Base-by-base conservation (phyloP, 2,329 filamentous ascomycete species). In the Ceratocystis alfenasii region DNA sequence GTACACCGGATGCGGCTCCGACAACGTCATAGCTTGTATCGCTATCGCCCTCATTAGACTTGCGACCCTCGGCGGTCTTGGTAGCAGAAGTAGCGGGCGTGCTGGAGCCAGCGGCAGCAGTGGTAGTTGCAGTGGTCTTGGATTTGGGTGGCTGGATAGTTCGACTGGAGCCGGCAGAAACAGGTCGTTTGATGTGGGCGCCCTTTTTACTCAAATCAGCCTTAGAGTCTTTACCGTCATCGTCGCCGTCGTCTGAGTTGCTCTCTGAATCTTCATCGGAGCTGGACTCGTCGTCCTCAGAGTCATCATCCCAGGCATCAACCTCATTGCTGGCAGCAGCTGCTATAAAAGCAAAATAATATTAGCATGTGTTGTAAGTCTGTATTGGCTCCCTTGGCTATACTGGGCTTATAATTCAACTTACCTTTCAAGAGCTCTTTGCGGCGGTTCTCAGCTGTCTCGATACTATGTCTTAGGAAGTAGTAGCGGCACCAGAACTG, bases 1-100 rank as follows among this genome's bases (percentile, higher is more conserved):
- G 85, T 57, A 84, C 83, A 62, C 88, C 89, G 63, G 88, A 92
- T 59, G 85, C 80, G 5, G 87, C 86, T 6, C 88, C 88, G 59
- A 99, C 90, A 44, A 99, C 82, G 74, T 99, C 94, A 74, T 99
- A 99, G 77, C 91, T 96, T 20, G 90, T 90, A 71, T 99, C 94
- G 74, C 93, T 96, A 72, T 94, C 94, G 6, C 91, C 86, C 72
- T 96, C 91, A 72, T 95, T 88, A 30, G 91, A 95, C 72, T 82
- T 84, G 61, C 89, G 86, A 20, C 85, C 78, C 70, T 88, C 84
- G 36, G 77, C 76, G 30, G 45, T 65, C 28, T 86, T 81, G 75
- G 90, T 90, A 1, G 45, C 20, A 41, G 73, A 73, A 57, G 72
- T 72, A 68, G 77, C 69, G 69, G 72, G 70, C 66, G 74, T 68